Evolutionary conservation across 768 basidiomycete genomes (phyloP).

Genomic region (Hemileccinum rubropunctum): DNA sequence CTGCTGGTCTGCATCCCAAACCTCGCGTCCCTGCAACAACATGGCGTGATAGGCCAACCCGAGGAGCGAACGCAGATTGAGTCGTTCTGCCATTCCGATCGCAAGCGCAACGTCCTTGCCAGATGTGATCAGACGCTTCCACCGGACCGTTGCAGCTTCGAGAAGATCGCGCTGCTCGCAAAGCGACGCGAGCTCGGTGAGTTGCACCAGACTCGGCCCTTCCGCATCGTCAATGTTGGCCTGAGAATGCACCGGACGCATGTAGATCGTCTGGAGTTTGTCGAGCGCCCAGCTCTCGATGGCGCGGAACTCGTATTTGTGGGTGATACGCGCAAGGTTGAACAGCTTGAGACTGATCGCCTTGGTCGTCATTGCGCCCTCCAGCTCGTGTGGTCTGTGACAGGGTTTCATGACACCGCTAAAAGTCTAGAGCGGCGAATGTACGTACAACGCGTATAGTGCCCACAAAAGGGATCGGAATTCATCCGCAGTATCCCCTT

Average conservation of each 20-base stretch:
- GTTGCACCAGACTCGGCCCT: slow-evolving; percentile 41
- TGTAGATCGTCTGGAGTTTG: slow-evolving; percentile 39
- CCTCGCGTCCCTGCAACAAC: slow-evolving; percentile 48
- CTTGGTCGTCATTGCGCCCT: slow-evolving; percentile 40
- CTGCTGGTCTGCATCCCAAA: slow-evolving; percentile 46
- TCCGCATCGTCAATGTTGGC: slow-evolving; percentile 30
- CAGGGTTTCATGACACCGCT: slow-evolving; percentile 3
- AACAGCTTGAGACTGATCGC: slow-evolving; percentile 44
- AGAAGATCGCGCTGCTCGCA: slow-evolving; percentile 47
- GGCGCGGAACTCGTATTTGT: slow-evolving; percentile 46
- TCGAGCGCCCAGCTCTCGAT: slow-evolving; percentile 45
- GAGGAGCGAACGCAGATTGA: slow-evolving; percentile 43
- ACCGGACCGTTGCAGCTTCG: slow-evolving; percentile 39
- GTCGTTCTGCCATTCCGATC: slow-evolving; percentile 45
- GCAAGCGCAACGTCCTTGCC: slow-evolving; percentile 45
- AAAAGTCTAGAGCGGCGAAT: not conserved
- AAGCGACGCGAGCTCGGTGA: slow-evolving; percentile 52
- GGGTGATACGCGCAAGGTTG: slow-evolving; percentile 46
- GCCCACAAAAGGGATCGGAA: slow-evolving; percentile 55
- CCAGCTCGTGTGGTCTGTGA: slow-evolving; percentile 45
- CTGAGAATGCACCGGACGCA: slow-evolving; percentile 28
- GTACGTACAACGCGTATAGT: slow-evolving; percentile 48
- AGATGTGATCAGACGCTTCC: slow-evolving; percentile 48
- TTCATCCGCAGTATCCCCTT: slow-evolving; percentile 45
- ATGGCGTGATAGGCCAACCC: slow-evolving; percentile 52